Base-by-base conservation (phyloP, 495 filamentous ascomycete species). In the Penicillium roqueforti region DNA sequence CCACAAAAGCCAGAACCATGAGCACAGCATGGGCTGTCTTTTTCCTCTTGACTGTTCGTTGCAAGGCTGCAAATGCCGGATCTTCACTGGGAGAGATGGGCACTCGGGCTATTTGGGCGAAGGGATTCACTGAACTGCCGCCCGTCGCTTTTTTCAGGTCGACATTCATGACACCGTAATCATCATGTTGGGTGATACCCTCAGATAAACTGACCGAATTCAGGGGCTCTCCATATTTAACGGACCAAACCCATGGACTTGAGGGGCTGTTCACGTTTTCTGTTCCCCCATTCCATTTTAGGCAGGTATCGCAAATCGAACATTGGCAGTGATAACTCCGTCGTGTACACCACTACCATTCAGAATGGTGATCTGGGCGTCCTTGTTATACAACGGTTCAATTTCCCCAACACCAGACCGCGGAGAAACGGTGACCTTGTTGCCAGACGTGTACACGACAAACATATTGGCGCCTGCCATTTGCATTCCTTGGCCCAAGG, bases 391-490 rank as follows among this genome's bases (percentile, higher is more conserved):
- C 18, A 65, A 18, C 1, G 87, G 87, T 63, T 77, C 61, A 16
- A 69, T 51, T 55, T 88, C 73, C 4, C 77, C 79, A 13, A 61
- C 67, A 16, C 80, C 81, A 20, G 66, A 63, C n/a, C 87, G 79
- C 3, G 84, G 77, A 18, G 86, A 88, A 42, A 88, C 53, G 0
- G 87, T 91, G 59, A 88, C 74, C n/a, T 66, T 68, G 56, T 87
- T 82, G 11, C 58, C 59, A 4, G 82, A 80, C 16, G 80, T 66
- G 65, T 88, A 89, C 56, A 87, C 77, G 28, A 90, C 63, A 56
- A 89, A 89, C 29, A 91, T 87, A 56, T 82, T 83, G 14, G 87
- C 70, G 14, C 78, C 82, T 1, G 65, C 59, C 87, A 91, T 91
- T 26, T 58, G 56, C 0, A 51, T 57, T 13, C 87, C 87, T 38